These are phyloP conservation scores for Penicillium palitans DNA, from an alignment of 2,329 filamentous ascomycete species.

Conservation along the genomic window DNA sequence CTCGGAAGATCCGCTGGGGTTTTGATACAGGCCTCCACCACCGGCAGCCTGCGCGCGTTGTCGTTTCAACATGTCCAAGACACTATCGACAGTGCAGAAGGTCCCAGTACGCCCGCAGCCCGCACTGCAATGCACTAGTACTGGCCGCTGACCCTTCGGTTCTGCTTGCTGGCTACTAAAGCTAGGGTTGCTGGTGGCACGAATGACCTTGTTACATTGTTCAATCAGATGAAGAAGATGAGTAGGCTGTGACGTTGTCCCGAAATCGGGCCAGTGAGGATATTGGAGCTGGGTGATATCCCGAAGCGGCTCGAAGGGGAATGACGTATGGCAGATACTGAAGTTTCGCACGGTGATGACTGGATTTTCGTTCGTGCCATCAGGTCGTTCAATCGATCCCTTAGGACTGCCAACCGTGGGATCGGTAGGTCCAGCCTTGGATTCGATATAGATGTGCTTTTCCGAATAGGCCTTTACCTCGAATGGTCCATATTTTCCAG, in stretches of 20 bases:
- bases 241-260: conserved; percentile 81
- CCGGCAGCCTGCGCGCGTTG: conserved; percentile 54
- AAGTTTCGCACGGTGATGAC: conserved; percentile 86
- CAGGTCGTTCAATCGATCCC: conserved; percentile 23
- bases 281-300: conserved; percentile 96
- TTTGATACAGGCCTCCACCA: conserved; percentile 20
- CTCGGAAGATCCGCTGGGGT: conserved; percentile 36
- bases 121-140: conserved; percentile 92
- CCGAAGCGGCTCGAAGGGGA: conserved; percentile 81
- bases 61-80: conserved; percentile 95
- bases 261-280: conserved; percentile 95
- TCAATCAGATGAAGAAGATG: conserved; percentile 89
- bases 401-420: conserved; percentile 23
- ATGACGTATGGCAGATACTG: conserved; percentile 70
- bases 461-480: conserved; percentile 77
- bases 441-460: conserved; percentile 74
- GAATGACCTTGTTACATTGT: conserved; percentile 70
- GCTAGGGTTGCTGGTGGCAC: conserved; percentile 33
- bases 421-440: conserved; percentile 47
- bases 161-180: conserved; percentile 57
- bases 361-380: conserved; percentile 49
- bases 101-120: conserved; percentile 94
- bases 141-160: conserved; percentile 58
- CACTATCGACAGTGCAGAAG: conserved; percentile 94
- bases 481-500: conserved; percentile 73